phyloP scores from a whole-genome alignment of 225 moss, liverwort and hornwort genomes.

The Anthoceros angustus region DNA sequence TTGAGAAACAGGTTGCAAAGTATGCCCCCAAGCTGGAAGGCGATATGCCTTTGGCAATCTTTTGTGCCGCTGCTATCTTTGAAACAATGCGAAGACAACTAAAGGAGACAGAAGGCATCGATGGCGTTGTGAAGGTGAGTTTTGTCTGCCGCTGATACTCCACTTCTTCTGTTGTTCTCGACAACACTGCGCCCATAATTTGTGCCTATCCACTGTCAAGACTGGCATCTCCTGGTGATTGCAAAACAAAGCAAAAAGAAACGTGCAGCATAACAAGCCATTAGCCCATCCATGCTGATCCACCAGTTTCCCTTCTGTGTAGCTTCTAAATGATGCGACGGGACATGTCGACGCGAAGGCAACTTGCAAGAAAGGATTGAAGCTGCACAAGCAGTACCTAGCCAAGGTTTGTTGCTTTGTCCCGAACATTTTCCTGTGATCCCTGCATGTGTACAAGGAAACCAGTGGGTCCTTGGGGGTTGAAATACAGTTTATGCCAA shows the following conservation, averaged over 20 bases:
- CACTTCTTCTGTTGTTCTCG: no score
- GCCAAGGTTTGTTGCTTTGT: slow-evolving; percentile 51
- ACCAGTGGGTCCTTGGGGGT: neutral
- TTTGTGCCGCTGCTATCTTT: slow-evolving; percentile 83
- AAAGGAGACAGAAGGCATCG: slow-evolving; percentile 79
- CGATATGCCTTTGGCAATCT: slow-evolving; percentile 62
- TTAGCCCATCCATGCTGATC: neutral
- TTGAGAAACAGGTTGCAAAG: slow-evolving; percentile 62
- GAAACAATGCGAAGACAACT: slow-evolving; percentile 68
- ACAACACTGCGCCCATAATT: neutral
- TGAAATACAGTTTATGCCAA: neutral
- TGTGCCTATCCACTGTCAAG: neutral
- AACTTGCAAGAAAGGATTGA: slow-evolving; percentile 73
- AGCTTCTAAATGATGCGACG: slow-evolving; percentile 84
- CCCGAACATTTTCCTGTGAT: neutral
- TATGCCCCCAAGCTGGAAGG: slow-evolving; percentile 54
- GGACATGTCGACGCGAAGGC: slow-evolving; percentile 83
- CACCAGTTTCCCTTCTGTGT: slow-evolving; percentile 4
- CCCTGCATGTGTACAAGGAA: neutral
- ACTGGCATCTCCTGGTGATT: neutral
- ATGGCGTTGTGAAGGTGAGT: slow-evolving; percentile 82
- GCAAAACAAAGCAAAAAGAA: neutral
- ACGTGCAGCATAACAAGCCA: neutral
- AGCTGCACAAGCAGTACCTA: slow-evolving; percentile 77
- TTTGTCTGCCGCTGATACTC: neutral